A percentile compares a stretch with the other conserved stretches of the same genome.
phyloP scores from a whole-genome alignment of 495 filamentous ascomycete species.

The Hypoxylon fuscum region DNA sequence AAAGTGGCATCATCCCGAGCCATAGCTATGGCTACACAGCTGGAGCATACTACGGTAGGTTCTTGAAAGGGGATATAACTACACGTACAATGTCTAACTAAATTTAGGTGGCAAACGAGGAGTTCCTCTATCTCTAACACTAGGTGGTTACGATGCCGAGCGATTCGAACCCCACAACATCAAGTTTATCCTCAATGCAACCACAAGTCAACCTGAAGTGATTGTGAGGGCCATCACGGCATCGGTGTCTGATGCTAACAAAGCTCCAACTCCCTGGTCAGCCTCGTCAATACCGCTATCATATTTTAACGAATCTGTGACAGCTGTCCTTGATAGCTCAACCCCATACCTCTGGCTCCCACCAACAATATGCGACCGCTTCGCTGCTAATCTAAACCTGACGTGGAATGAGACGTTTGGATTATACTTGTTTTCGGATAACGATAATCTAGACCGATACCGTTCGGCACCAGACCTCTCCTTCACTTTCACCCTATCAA shows the following conservation, averaged over 20 bases:
- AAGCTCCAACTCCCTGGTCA: slow-evolving; percentile 54
- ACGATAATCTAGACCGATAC: slow-evolving; percentile 47
- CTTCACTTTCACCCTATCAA: slow-evolving; percentile 68
- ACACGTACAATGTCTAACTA: slow-evolving; percentile 33
- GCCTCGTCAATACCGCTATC: slow-evolving; percentile 50
- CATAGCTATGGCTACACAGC: slow-evolving; percentile 74
- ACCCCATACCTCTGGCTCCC: slow-evolving; percentile 77
- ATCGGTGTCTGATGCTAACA: slow-evolving; percentile 49
- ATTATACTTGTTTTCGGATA: slow-evolving; percentile 50
- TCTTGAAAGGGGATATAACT: neutral
- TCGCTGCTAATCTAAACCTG: slow-evolving; percentile 67
- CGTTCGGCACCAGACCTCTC: slow-evolving; percentile 57
- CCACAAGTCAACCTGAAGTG: slow-evolving; percentile 58
- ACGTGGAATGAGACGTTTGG: slow-evolving; percentile 62
- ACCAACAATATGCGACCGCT: slow-evolving; percentile 64
- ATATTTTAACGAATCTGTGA: slow-evolving; percentile 55
- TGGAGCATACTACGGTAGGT: slow-evolving; percentile 68
- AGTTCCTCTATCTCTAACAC: slow-evolving; percentile 64
- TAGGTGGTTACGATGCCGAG: slow-evolving; percentile 71
- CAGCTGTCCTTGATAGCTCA: slow-evolving; percentile 70
- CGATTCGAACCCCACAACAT: slow-evolving; percentile 65
- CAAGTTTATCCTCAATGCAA: slow-evolving; percentile 61
- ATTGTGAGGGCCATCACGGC: slow-evolving; percentile 65
- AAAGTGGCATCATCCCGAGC: slow-evolving; percentile 63
- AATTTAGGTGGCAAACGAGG: slow-evolving; percentile 46